Base-by-base conservation (phyloP, 169 alveolate species). In the Plasmodium inui region DNA sequence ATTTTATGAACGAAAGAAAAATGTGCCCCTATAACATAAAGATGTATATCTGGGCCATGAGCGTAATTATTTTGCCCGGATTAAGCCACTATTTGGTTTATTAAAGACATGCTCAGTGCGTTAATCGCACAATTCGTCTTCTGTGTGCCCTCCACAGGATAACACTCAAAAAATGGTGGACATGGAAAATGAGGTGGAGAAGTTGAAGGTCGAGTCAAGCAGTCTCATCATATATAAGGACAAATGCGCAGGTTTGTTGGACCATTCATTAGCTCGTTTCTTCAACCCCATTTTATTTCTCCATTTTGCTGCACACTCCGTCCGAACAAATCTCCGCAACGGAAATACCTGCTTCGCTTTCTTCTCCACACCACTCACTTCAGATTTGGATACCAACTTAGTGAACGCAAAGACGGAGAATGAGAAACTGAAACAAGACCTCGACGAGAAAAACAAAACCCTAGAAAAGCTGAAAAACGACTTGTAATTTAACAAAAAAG, bases 161-260 rank as follows among this genome's bases (percentile, higher is more conserved):
- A 89, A 89, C 71, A 89, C 94, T 14, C 88, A 79, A 57, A 89
- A 89, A 89, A 78, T 80, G 82, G 83, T 89, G 82, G 89, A 89
- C 72, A 89, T 89, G 94, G 94, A 89, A 79, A 61, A 80, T 28
- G 94, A 89, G 30, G 46, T 73, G 32, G 84, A 89, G 50, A 89
- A 89, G 82, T 79, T 89, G 50, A 89, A 67, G 57, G 14, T 41
- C 71, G 94, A 89, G 46, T 17, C 89, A 89, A 89, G 44, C 34
- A 89, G 44, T 14, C 71, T 80, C 44, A 89, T 78, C 46, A 89
- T 57, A 50, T 89, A 89, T 26, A 57, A 89, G 82, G 94, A 89
- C 41, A 89, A 79, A 79, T 79, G 88, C 53, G 82, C 88, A 78
- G 90, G 94, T 89, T 55, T 14, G 86, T 72, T 55, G 19, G 12